Base-by-base conservation (phyloP, 2,329 filamentous ascomycete genomes). In the Sporothrix inflata region DNA sequence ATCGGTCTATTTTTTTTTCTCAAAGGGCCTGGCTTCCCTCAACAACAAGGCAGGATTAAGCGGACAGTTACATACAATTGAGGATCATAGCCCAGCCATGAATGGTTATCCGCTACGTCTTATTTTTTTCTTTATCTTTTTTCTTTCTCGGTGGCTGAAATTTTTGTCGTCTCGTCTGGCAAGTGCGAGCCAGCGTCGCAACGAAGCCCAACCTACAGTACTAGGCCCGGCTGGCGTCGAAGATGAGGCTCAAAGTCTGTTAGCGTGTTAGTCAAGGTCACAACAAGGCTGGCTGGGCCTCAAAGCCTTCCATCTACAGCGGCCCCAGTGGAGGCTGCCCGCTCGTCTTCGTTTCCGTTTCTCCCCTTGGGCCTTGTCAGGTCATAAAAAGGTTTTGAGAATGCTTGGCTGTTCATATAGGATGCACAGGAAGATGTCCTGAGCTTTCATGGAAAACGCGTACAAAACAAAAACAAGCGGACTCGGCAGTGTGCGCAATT, bases 181-280 rank as follows among this genome's bases (percentile, higher is more conserved):
- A 6, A 42, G 1, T 16, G 34, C 38, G 11, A 24, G 11, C 9
- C n/a, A 42, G 34, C 34, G 57, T 63, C n/a, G n/a, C n/a, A 63
- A n/a, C 12, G 12, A 61, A 21, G 57, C 57, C 34, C 38, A 42
- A 42, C 3, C 57, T 24, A 5, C 34, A n/a, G 11, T 21, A 12
- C 4, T 42, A 2, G 57, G 6, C 53, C 27, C 5, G 2, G 53
- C 12, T n/a, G 34, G 16, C 21, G 21, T 27, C 7, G 12, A 30
- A 27, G 40, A 47, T 65, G 61, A 45, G 61, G 61, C 61, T 65
- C 61, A 65, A 45, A 27, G 30, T 12, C 38, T 21, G 57, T 24
- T 40, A 42, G 57, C 57, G 34, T 69, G n/a, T 60, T 47, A n/a
- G 51, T 45, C 45, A 53, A 42, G n/a, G 57, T 42, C 14, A 19